Evolutionary conservation across 2,329 filamentous ascomycete genomes (phyloP).

Genomic region (Ceratocystis destructans): DNA sequence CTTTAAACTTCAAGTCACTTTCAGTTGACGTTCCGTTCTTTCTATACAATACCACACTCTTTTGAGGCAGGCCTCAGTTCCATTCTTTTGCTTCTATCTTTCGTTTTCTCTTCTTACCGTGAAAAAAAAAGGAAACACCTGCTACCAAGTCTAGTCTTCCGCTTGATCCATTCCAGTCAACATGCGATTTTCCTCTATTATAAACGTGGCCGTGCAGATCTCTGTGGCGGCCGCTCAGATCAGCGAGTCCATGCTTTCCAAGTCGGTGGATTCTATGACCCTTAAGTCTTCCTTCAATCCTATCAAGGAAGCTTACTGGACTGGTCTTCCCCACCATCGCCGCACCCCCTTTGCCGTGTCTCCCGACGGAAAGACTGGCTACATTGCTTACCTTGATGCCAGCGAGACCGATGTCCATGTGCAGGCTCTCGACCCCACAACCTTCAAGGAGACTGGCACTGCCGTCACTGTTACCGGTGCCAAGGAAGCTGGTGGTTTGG

Average conservation of each 20-base stretch:
- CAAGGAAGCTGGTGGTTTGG: conserved; percentile 46
- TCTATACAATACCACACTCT: not conserved
- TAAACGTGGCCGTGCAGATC: conserved; percentile 7
- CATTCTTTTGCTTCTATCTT: not conserved
- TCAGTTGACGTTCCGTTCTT: conserved; percentile 13
- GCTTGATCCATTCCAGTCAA: not conserved
- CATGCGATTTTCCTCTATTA: not conserved
- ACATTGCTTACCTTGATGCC: conserved; percentile 45
- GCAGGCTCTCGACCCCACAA: conserved; percentile 40
- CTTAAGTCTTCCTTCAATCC: conserved; percentile 42
- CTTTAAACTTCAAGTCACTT: conserved; percentile 3
- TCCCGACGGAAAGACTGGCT: conserved; percentile 44
- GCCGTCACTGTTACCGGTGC: conserved; percentile 38
- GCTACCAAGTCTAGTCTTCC: not conserved
- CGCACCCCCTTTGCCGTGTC: conserved; percentile 50
- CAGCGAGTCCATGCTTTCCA: conserved; percentile 22
- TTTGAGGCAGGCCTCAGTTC: conserved; percentile 12
- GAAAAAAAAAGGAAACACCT: not conserved
- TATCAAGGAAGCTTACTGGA: conserved; percentile 48
- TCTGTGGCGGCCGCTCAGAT: conserved; percentile 8
- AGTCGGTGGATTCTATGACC: conserved; percentile 31
- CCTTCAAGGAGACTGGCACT: conserved; percentile 40
- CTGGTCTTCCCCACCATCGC: conserved; percentile 45
- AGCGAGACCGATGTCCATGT: conserved; percentile 43
- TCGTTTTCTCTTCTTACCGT: too few species aligned